Conservation (phyloP, 805 yeast genomes). For the Candida saitoana region DNA sequence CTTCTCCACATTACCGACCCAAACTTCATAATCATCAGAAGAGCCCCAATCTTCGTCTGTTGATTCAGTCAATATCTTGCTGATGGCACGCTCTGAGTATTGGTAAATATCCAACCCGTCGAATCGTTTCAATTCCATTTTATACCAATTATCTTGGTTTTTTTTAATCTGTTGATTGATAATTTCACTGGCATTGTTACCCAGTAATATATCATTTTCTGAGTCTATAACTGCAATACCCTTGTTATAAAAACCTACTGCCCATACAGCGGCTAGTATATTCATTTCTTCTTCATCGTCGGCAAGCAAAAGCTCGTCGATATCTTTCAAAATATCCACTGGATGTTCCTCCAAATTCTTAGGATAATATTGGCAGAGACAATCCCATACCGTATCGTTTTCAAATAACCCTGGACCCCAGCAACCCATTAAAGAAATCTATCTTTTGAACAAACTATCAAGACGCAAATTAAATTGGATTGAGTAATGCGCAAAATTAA, state of each 20-base stretch:
- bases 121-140: neutral
- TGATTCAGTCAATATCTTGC: neutral
- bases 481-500: too few relatives aligned
- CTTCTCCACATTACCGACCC: neutral
- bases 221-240: neutral
- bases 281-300: neutral
- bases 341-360: neutral
- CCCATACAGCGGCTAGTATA: neutral
- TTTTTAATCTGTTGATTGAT: neutral
- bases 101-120: neutral
- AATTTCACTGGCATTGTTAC: neutral
- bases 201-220: neutral
- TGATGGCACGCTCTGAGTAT: neutral
- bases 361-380: neutral
- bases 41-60: neutral
- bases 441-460: too few relatives aligned
- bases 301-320: neutral
- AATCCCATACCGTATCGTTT: neutral
- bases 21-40: neutral
- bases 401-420: neutral
- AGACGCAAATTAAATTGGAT: too few relatives aligned
- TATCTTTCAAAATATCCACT: neutral
- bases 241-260: neutral
- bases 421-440: neutral
- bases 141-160: neutral